Conservation (phyloP, 257 asterid genomes). For the Anisodus acutangulus region DNA sequence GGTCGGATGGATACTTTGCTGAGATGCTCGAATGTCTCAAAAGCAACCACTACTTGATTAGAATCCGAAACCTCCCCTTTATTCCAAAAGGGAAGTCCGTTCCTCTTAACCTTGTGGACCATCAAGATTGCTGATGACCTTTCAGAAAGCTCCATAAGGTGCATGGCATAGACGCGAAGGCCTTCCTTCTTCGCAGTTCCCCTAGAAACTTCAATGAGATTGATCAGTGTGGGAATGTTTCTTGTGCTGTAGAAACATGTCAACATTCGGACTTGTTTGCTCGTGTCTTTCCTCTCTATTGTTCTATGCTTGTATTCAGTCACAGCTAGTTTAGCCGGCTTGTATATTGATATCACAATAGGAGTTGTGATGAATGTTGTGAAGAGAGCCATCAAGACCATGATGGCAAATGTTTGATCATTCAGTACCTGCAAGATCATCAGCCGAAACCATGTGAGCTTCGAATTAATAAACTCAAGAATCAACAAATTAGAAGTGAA, state of each 20-base stretch:
- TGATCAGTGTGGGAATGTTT: constrained; percentile 60
- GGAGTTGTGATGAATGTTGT: constrained; percentile 80
- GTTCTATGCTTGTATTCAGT: constrained; percentile 59
- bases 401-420: constrained; percentile 73
- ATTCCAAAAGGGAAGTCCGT: constrained; percentile 75
- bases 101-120: constrained; percentile 70
- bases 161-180: constrained; percentile 74
- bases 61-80: constrained; percentile 39
- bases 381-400: constrained; percentile 83
- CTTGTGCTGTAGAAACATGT: constrained; percentile 64
- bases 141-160: constrained; percentile 78
- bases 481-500: not conserved
- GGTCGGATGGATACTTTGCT: constrained; percentile 72
- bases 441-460: not conserved
- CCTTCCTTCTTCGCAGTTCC: constrained; percentile 64
- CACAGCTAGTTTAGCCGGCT: constrained; percentile 56
- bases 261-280: constrained; percentile 56
- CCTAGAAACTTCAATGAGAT: constrained; percentile 72
- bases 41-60: constrained; percentile 62
- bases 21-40: constrained; percentile 69
- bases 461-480: not conserved
- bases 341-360: constrained; percentile 53
- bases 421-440: constrained; percentile 60
- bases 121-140: constrained; percentile 71
- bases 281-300: constrained; percentile 53